Evolutionary conservation across 345 rosid genomes (phyloP).

Genomic region (Firmiana major): DNA sequence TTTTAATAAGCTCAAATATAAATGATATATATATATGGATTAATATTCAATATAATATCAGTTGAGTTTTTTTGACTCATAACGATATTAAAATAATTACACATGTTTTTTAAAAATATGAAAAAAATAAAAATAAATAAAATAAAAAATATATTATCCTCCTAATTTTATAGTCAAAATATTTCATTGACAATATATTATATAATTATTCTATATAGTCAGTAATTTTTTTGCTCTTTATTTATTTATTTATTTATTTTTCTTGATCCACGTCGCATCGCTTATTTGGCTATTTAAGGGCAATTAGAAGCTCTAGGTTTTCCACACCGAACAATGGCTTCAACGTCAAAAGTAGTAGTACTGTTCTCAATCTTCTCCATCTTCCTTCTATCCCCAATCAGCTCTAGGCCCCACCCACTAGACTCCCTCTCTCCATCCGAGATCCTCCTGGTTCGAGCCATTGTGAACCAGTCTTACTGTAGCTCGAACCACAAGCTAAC

Average conservation of each 20-base stretch:
- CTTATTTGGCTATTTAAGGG: not conserved
- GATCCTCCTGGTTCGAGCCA: constrained; percentile 20
- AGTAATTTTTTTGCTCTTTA: too few species aligned
- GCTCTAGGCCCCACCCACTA: constrained; percentile 21
- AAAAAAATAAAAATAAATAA: too few species aligned
- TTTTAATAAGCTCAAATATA: too few species aligned
- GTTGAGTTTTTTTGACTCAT: too few species aligned
- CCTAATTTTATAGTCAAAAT: too few species aligned
- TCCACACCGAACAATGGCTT: not conserved
- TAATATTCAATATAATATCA: too few species aligned
- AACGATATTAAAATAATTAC: too few species aligned
- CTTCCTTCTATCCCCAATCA: not conserved
- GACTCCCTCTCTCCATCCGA: constrained; percentile 28
- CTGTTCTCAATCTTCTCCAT: constrained; percentile 8
- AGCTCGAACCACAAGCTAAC: constrained; percentile 5
- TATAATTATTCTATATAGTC: too few species aligned
- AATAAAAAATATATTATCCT: too few species aligned
- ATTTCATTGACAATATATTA: too few species aligned
- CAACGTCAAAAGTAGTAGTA: not conserved
- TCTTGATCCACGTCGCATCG: not conserved
- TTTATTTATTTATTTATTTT: not conserved
- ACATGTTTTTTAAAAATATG: too few species aligned
- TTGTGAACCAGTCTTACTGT: constrained; percentile 14
- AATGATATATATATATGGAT: too few species aligned
- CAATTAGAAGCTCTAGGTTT: not conserved